Evolutionary conservation across 768 basidiomycete genomes (phyloP), one percentile per base, ranked within the genome.

Genomic region (Termitomyces sp.): DNA sequence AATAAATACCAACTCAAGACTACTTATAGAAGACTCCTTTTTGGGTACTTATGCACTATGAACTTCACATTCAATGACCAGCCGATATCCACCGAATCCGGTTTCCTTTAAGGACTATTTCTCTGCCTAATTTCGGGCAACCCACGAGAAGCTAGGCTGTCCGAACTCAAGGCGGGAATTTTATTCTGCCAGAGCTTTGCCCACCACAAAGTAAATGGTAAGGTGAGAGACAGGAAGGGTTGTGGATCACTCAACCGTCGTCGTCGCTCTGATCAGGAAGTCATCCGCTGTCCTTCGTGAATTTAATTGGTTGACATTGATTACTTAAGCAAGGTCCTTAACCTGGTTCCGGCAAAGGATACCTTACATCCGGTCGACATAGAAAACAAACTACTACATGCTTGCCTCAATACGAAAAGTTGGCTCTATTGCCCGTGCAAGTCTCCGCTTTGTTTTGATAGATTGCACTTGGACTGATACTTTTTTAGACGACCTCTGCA

Each of bases 111-210:
- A 13, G 2, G 33, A 3, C 4, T 90, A 78, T 88, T 75, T 78
- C 87, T 87, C 83, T 74, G 72, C 87, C 82, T 76, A 92, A 92
- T 91, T 92, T 87, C 88, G 83, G 77, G 77, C 75, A 73, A 75
- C 82, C 82, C 84, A 84, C 73, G 59, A 67, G 53, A 60, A 66
- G 60, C 70, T 75, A 73, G 78, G 78, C 70, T 68, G 74, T 68
- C 78, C 87, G 85, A 90, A 90, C 89, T 90, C 89, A 90, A 88
- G 81, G 87, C 73, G 79, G 87, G 86, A 72, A 73, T 61, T 55
- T 81, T 67, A 36, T 56, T 89, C 80, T 92, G 61, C 81, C 87
- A 89, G 84, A 85, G 80, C 68, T 74, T 65, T 64, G 60, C 77
- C 80, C 76, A 48, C 68, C 72, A 64, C 63, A 58, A 54, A 52